Evolutionary conservation across 1,284 basidiomycete genomes (phyloP), one percentile per base, ranked within the genome.

Genomic region (Mycena citricolor): DNA sequence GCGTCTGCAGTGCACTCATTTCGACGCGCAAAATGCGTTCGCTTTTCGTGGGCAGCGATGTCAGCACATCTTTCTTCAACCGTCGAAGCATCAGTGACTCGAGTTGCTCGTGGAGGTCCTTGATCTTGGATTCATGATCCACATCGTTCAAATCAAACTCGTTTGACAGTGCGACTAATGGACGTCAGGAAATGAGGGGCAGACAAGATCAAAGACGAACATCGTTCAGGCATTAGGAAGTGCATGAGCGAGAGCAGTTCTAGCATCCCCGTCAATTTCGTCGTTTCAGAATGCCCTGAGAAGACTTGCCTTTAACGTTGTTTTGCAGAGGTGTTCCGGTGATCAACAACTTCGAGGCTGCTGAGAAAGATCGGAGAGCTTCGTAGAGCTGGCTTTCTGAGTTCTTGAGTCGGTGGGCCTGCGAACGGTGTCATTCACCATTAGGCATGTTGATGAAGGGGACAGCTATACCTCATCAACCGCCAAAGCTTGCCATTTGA

Each of bases 311-410:
- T 72, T 94, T 97, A 60, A 99, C 94, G 62, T 97, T 99, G 74
- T 99, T 99, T 66, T 99, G 97, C 43, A 99, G 73, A 14, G 97
- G 97, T 3, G 97, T 99, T 24, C 97, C 97, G 0, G 97, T 99
- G 66, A 99, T 99, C 56, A 99, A 81, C 43, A 99, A 76, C 69
- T 97, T 95, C 41, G 89, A 93, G 2, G 87, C 88, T 32, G 91
- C 87, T 41, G 83, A 80, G 74, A 99, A 99, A 52, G 86, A 82
- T 62, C 83, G 78, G 42, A 99, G 73, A 5, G 94, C 93, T 61
- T 99, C 94, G 67, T 99, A 99, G 34, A 99, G 70, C 68, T 98
- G 95, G 55, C 91, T 92, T 65, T 98, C 95, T 42, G 90, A 91
- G 68, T 99, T 99, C 74, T 99, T 99, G 54, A 99, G 69, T 20